Evolutionary conservation across 75 land plant genomes (phyloP), one percentile per base, ranked within the genome.

Genomic region (Picea glauca): DNA sequence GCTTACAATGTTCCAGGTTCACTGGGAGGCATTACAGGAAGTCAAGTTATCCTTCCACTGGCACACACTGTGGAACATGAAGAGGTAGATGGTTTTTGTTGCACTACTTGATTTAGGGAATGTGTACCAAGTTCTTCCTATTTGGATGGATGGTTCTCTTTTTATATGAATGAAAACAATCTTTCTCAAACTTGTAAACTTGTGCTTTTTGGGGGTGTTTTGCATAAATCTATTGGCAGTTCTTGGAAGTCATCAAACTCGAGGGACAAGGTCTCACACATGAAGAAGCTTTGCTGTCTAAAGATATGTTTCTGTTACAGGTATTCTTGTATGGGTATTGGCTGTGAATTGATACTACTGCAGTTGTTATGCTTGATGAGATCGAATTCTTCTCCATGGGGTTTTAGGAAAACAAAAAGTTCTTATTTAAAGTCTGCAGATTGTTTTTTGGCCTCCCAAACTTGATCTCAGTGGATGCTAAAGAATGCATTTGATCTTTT

Each of bases 41-140:
- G 83, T 60, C 96, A 94, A 74, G 85, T 92, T 38, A 88, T 89
- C 58, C 77, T 92, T 46, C 98, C 98, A 75, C 89, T 95, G 40
- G 95, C 93, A 17, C 91, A 92, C 60, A 91, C 98, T 38, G 84
- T 90, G 21, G 94, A 92, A 64, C 76, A 88, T 65, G 94, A 92
- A 78, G 94, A 92, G 88, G 94, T 90, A 61, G 63, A 31, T 46
- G 20, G n/a, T 0, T 4, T 60, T 18, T 60, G 4, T 18, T 20
- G n/a, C 62, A 5, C 62, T 60, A 60, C n/a, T 60, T 20, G n/a
- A 60, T 60, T 60, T 60, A 17, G 18, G n/a, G n/a, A 20, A 20
- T 20, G 62, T 3, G 9, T 9, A 9, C 56, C 11, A 50, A 50
- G 9, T 50, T 50, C 56, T 50, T 9, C 11, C 11, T 50, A 50